Conservation (phyloP, 495 filamentous ascomycete species). For the Talaromyces wortmannii region DNA sequence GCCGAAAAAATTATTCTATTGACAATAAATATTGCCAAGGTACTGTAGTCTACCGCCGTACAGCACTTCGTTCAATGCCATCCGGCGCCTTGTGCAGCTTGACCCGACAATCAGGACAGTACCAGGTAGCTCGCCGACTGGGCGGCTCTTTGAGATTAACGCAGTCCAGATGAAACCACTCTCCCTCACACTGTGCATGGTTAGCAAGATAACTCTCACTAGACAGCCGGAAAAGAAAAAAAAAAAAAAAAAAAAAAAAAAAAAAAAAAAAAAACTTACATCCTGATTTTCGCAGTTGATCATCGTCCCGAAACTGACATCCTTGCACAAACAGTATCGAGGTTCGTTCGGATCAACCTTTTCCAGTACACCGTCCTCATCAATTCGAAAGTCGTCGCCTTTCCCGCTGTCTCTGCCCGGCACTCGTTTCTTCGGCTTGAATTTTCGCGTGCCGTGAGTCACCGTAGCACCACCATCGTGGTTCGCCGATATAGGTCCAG, state of each 20-base stretch:
- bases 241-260: conserved; percentile 13
- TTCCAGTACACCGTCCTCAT: conserved; percentile 49
- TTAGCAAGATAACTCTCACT: conserved; percentile 15
- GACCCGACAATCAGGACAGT: conserved; percentile 79
- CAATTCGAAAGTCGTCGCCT: conserved; percentile 35
- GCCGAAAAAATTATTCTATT: neutral
- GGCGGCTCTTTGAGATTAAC: conserved; percentile 73
- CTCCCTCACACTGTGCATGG: conserved; percentile 50
- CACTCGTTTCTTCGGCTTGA: conserved; percentile 58
- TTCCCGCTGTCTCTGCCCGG: conserved; percentile 21
- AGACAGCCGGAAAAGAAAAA: conserved; percentile 1
- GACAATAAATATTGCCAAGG: neutral
- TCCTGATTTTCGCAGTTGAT: conserved; percentile 87
- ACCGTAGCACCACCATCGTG: conserved; percentile 68
- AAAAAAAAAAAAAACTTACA: conserved; percentile 49
- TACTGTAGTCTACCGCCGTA: conserved; percentile 20
- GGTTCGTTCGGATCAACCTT: conserved; percentile 83
- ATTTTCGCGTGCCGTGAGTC: conserved; percentile 72
- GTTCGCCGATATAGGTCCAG: conserved; percentile 62
- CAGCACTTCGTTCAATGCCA: conserved; percentile 29
- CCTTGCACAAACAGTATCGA: conserved; percentile 82
- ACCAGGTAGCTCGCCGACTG: conserved; percentile 81
- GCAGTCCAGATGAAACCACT: conserved; percentile 95
- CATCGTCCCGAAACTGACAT: conserved; percentile 92
- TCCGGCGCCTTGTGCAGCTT: conserved; percentile 49